Evolutionary conservation across 352 stramenopile genomes (phyloP).

Genomic region (Globisporangium acanthophoron): DNA sequence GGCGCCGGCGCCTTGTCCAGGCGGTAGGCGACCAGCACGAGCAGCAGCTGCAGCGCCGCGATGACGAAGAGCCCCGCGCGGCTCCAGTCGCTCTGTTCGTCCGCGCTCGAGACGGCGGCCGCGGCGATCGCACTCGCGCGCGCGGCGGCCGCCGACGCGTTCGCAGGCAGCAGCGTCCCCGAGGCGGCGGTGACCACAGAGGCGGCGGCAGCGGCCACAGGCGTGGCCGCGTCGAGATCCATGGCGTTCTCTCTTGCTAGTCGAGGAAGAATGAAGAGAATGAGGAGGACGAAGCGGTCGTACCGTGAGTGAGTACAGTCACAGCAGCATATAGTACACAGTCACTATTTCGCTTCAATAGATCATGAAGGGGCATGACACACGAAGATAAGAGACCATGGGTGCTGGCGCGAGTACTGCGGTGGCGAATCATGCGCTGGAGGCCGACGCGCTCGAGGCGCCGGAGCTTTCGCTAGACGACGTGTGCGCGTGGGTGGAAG

Average conservation of each 20-base stretch:
- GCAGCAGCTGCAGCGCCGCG: conserved; percentile 70
- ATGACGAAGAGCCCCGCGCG: conserved; percentile 76
- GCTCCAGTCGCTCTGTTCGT: conserved; percentile 48
- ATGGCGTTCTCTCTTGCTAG: not conserved
- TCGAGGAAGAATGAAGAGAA: too few relatives aligned
- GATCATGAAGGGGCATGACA: too few relatives aligned
- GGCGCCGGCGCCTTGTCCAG: conserved; percentile 61
- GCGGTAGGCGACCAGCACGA: conserved; percentile 79
- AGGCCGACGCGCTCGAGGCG: not conserved
- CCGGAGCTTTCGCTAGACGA: conserved; percentile 19
- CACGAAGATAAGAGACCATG: not conserved
- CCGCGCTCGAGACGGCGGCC: conserved; percentile 13
- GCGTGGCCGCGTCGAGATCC: not conserved
- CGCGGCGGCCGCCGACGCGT: conserved; percentile 11
- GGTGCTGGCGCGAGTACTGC: not conserved
- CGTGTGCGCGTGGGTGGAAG: conserved; percentile 26
- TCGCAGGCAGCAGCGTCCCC: conserved; percentile 10
- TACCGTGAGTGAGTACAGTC: too few relatives aligned
- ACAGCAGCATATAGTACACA: too few relatives aligned
- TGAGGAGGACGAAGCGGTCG: too few relatives aligned
- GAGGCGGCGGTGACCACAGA: conserved; percentile 14
- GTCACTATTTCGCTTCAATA: too few relatives aligned
- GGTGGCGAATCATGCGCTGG: too few relatives aligned
- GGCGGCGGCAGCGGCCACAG: not conserved
- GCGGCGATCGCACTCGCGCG: conserved; percentile 14